Percentiles rank a stretch among this genome's conserved stretches.
Conservation (phyloP, 2,329 filamentous ascomycete genomes). For the Drechmeria coniospora region DNA sequence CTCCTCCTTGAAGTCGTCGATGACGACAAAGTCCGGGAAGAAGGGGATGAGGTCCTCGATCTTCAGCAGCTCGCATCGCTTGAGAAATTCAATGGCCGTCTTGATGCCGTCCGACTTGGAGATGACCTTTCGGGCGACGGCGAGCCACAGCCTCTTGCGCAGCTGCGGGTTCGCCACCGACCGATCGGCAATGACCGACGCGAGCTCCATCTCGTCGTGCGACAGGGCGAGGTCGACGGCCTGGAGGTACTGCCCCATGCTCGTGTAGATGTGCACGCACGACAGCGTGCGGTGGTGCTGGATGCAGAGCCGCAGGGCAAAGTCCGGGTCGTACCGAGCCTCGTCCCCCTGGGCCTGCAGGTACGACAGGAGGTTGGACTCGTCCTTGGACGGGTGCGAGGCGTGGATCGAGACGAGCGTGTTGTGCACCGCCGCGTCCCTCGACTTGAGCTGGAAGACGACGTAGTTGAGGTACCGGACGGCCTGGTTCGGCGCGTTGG, state of each 20-base stretch:
- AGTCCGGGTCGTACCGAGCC: constrained; percentile 84
- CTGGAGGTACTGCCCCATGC: constrained; percentile 87
- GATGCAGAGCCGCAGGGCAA: constrained; percentile 88
- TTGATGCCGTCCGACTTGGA: constrained; percentile 76
- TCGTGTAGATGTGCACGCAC: constrained; percentile 93
- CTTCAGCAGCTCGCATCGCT: constrained; percentile 75
- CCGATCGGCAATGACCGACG: constrained; percentile 75
- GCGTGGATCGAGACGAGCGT: constrained; percentile 94
- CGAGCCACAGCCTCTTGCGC: constrained; percentile 89
- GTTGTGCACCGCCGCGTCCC: constrained; percentile 83
- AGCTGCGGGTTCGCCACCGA: constrained; percentile 64
- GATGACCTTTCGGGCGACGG: constrained; percentile 89
- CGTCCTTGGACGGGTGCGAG: constrained; percentile 66
- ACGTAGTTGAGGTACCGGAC: constrained; percentile 86
- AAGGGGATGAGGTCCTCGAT: constrained; percentile 97
- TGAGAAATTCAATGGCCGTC: constrained; percentile 82
- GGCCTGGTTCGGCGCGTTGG: constrained; percentile 70
- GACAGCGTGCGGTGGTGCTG: constrained; percentile 85
- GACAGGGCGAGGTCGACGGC: constrained; percentile 86
- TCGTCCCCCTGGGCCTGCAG: constrained; percentile 81
- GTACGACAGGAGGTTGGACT: constrained; percentile 74
- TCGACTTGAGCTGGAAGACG: constrained; percentile 70
- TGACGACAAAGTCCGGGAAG: constrained; percentile 96
- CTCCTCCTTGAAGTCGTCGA: constrained; percentile 98
- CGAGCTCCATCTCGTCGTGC: constrained; percentile 79